Percentiles rank a stretch among this genome's conserved stretches.
phyloP scores from a whole-genome alignment of 345 rosid genomes.

The Physaria fendleri region DNA sequence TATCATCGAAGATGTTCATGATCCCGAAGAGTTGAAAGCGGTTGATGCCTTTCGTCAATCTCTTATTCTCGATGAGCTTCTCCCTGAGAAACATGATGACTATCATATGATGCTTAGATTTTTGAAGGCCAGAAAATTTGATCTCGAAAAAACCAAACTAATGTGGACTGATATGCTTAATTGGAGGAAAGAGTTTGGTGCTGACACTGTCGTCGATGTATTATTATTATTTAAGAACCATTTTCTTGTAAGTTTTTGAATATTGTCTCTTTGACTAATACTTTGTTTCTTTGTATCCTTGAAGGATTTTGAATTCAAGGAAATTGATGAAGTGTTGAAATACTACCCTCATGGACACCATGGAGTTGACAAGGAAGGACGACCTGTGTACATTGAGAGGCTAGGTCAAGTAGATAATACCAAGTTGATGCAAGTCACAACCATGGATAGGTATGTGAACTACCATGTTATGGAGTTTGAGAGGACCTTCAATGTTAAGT shows the following conservation, averaged over 20 bases:
- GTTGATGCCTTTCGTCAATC: slow-evolving; percentile 82
- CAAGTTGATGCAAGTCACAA: slow-evolving; percentile 91
- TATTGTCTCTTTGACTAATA: neutral
- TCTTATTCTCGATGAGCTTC: slow-evolving; percentile 66
- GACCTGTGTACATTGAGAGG: slow-evolving; percentile 90
- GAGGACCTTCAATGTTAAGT: slow-evolving; percentile 65
- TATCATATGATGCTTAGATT: slow-evolving; percentile 90
- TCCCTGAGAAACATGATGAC: slow-evolving; percentile 80
- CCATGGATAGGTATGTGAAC: slow-evolving; percentile 80
- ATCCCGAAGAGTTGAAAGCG: slow-evolving; percentile 62
- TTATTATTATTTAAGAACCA: neutral
- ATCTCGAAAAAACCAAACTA: slow-evolving; percentile 76
- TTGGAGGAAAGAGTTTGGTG: slow-evolving; percentile 87
- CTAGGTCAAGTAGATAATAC: slow-evolving; percentile 75
- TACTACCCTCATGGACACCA: slow-evolving; percentile 94
- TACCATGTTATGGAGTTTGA: slow-evolving; percentile 95
- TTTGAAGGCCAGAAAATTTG: slow-evolving; percentile 91
- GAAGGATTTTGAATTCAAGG: slow-evolving; percentile 78
- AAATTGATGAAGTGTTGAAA: slow-evolving; percentile 54
- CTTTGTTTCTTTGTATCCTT: neutral
- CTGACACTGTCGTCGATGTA: slow-evolving; percentile 73
- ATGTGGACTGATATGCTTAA: slow-evolving; percentile 93
- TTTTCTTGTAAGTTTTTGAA: neutral
- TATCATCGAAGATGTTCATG: slow-evolving; percentile 57
- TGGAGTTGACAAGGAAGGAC: slow-evolving; percentile 88